Evolutionary conservation across 2,329 filamentous ascomycete species (phyloP).

Genomic region (Graphium sp.): DNA sequence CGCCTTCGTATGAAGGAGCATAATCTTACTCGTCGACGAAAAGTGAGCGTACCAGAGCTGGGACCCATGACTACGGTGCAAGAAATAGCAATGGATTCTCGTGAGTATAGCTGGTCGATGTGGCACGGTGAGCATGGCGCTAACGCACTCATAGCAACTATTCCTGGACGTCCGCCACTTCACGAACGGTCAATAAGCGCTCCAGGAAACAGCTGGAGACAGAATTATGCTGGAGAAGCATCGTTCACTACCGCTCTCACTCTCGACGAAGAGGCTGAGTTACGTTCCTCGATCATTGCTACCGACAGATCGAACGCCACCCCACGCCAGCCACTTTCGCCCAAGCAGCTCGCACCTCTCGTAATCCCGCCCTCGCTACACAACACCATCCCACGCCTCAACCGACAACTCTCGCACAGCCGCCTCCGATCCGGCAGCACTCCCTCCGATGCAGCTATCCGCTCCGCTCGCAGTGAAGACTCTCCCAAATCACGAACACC

Average conservation of each 20-base stretch:
- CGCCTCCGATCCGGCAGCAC: constrained; percentile 28
- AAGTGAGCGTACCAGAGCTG: constrained; percentile 46
- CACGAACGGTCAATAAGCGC: constrained; percentile 49
- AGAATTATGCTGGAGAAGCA: constrained; percentile 22
- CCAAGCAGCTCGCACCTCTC: constrained; percentile 36
- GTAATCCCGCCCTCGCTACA: constrained; percentile 33
- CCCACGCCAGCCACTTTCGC: constrained; percentile 21
- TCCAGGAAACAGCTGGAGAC: constrained; percentile 32
- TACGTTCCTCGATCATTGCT: constrained; percentile 4
- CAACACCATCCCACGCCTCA: constrained; percentile 13
- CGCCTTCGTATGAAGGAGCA: constrained; percentile 40
- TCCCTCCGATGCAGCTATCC: constrained; percentile 20
- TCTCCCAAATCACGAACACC: constrained; percentile 27
- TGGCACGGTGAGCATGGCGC: constrained; percentile 8
- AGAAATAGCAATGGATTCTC: constrained; percentile 52
- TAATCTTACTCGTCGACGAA: constrained; percentile 39
- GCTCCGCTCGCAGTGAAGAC: constrained; percentile 24
- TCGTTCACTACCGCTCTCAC: constrained; percentile 4
- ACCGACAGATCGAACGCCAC: too few species aligned
- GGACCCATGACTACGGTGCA: constrained; percentile 55
- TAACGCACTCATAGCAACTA: constrained; percentile 39
- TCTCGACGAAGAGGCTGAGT: constrained; percentile 16
- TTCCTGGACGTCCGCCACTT: constrained; percentile 45
- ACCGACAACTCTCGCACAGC: constrained; percentile 21
- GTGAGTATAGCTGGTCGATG: constrained; percentile 25